phyloP scores from a whole-genome alignment of 1,284 basidiomycete genomes.

The Amylostereum areolatum region DNA sequence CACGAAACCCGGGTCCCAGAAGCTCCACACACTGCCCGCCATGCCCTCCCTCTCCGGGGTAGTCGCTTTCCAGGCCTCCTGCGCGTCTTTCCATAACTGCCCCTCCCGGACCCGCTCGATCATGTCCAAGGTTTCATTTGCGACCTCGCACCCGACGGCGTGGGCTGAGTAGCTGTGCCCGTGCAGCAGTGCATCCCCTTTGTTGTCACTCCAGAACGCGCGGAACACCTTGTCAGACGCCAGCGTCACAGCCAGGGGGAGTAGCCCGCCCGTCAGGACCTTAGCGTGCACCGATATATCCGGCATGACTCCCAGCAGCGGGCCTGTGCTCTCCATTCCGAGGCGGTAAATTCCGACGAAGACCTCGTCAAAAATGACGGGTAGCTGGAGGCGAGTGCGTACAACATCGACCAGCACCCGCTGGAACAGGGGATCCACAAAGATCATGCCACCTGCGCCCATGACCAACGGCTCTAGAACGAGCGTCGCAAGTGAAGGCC shows the following conservation, averaged over 20 bases:
- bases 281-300: slow-evolving; percentile 94
- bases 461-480: slow-evolving; percentile 91
- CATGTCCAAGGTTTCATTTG: slow-evolving; percentile 72
- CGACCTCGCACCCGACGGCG: slow-evolving; percentile 88
- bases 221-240: slow-evolving; percentile 77
- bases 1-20: slow-evolving; percentile 82
- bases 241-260: slow-evolving; percentile 85
- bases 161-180: slow-evolving; percentile 96
- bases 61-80: slow-evolving; percentile 35
- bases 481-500: slow-evolving; percentile 58
- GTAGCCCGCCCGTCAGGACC: slow-evolving; percentile 88
- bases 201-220: slow-evolving; percentile 72
- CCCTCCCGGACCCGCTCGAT: slow-evolving; percentile 47
- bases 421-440: slow-evolving; percentile 97
- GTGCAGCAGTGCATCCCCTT: slow-evolving; percentile 85
- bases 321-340: slow-evolving; percentile 62
- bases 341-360: slow-evolving; percentile 90
- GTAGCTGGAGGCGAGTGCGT: slow-evolving; percentile 75
- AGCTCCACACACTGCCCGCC: slow-evolving; percentile 61
- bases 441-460: slow-evolving; percentile 97
- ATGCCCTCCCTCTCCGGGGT: slow-evolving; percentile 5
- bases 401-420: slow-evolving; percentile 81
- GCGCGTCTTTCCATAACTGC: slow-evolving; percentile 51
- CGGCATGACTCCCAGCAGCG: slow-evolving; percentile 67
- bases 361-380: slow-evolving; percentile 95